Evolutionary conservation across 306 rosid species (phyloP).

Genomic region (Leucaena leucocephala): DNA sequence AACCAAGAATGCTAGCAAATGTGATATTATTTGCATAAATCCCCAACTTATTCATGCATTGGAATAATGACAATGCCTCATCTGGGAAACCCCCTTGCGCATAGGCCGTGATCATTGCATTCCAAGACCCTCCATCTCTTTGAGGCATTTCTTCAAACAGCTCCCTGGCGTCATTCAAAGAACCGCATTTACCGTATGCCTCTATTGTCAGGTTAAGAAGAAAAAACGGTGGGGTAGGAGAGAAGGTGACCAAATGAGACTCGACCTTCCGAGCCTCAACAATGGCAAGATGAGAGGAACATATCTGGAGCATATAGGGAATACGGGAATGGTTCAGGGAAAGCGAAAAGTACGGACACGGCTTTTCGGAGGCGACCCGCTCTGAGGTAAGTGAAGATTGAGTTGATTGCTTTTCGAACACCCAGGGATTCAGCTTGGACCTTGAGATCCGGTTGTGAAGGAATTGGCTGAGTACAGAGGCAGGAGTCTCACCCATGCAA

Average conservation of each 20-base stretch:
- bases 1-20: slow-evolving; percentile 58
- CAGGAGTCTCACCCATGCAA: slow-evolving; percentile 34
- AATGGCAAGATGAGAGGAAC: slow-evolving; percentile 49
- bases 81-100: slow-evolving; percentile 39
- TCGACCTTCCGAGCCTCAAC: slow-evolving; percentile 62
- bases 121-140: slow-evolving; percentile 73
- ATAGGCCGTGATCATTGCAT: slow-evolving; percentile 60
- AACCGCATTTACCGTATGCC: slow-evolving; percentile 60
- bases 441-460: slow-evolving; percentile 31
- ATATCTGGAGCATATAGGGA: slow-evolving; percentile 58
- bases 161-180: slow-evolving; percentile 58
- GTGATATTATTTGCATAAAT: slow-evolving; percentile 49
- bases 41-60: slow-evolving; percentile 45
- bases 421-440: slow-evolving; percentile 30
- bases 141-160: slow-evolving; percentile 80
- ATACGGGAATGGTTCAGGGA: slow-evolving; percentile 49
- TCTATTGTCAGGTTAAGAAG: slow-evolving; percentile 73
- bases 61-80: slow-evolving; percentile 45
- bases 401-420: slow-evolving; percentile 27
- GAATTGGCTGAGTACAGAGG: slow-evolving; percentile 49
- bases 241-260: slow-evolving; percentile 61
- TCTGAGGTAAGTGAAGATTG: slow-evolving; percentile 46
- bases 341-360: slow-evolving; percentile 49
- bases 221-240: slow-evolving; percentile 56
- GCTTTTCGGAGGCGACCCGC: slow-evolving; percentile 53